Conservation (phyloP, 2,329 filamentous ascomycete genomes). For the Colletotrichum phormii region DNA sequence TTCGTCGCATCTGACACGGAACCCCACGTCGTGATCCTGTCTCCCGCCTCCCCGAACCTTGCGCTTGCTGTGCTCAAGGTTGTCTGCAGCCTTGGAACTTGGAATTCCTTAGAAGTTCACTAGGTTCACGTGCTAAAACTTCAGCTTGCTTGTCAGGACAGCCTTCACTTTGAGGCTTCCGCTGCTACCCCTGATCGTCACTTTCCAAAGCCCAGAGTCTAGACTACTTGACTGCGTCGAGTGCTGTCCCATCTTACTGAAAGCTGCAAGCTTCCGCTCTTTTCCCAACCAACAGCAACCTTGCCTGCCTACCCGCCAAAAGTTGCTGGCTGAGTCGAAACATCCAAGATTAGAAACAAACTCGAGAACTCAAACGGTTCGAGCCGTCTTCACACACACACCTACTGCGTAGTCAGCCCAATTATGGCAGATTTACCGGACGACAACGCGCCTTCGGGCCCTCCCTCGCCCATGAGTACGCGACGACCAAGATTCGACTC, state of each 20-base stretch:
- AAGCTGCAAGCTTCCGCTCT: neutral
- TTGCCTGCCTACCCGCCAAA: neutral
- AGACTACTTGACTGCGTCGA: neutral
- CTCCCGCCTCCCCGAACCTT: constrained; percentile 4
- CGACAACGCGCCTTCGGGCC: constrained; percentile 28
- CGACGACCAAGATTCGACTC: constrained; percentile 34
- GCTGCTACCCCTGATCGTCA: neutral
- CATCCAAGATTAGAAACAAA: constrained; percentile 10
- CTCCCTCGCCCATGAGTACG: constrained; percentile 30
- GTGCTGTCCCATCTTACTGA: constrained; percentile 7
- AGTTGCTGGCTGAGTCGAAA: neutral
- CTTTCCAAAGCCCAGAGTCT: neutral
- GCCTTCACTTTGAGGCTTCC: neutral
- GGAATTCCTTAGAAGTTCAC: neutral
- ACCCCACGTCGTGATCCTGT: constrained; percentile 19
- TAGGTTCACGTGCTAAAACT: constrained; percentile 17
- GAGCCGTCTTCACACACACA: constrained; percentile 14
- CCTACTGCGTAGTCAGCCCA: neutral
- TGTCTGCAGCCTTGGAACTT: constrained; percentile 7
- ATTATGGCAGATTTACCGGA: constrained; percentile 29
- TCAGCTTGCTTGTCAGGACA: constrained; percentile 5
- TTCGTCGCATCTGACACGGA: constrained; percentile 32
- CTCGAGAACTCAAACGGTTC: constrained; percentile 22
- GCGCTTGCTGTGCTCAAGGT: neutral
- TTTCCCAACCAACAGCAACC: neutral